phyloP scores from a whole-genome alignment of 2,329 filamentous ascomycete species.

The Botrytis medusae region DNA sequence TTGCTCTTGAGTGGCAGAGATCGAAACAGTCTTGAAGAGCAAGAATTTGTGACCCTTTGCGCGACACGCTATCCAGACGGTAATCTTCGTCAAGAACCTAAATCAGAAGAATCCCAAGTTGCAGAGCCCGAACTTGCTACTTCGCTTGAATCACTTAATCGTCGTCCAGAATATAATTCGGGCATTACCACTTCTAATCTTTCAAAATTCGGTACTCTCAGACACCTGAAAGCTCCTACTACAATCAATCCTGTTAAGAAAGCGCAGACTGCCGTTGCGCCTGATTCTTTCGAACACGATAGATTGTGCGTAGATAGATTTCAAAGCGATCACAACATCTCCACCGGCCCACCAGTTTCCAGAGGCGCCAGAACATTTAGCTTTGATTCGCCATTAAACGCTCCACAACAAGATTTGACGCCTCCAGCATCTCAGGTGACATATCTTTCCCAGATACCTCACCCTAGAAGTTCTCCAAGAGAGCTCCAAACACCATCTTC shows the following conservation, averaged over 20 bases:
- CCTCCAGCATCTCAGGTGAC: neutral
- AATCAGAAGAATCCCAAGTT: neutral
- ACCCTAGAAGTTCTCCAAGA: neutral
- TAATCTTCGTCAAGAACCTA: neutral
- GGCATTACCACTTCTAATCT: neutral
- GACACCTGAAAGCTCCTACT: neutral
- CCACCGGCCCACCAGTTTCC: constrained; percentile 15
- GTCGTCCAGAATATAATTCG: neutral
- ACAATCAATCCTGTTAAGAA: neutral
- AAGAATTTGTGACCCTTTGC: neutral
- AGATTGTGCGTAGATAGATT: neutral
- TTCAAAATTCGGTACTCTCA: neutral
- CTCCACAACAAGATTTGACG: neutral
- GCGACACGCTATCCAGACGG: neutral
- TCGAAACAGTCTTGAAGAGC: constrained; percentile 1
- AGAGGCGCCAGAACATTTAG: neutral
- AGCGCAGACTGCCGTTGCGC: neutral
- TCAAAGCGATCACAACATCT: neutral
- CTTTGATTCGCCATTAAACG: neutral
- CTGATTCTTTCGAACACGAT: neutral
- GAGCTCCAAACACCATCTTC: neutral
- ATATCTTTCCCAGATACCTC: neutral
- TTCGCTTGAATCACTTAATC: neutral
- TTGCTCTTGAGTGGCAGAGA: neutral
- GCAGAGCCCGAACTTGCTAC: neutral